Base-by-base conservation (phyloP, 805 yeast genomes). In the Lachancea lanzarotensis region DNA sequence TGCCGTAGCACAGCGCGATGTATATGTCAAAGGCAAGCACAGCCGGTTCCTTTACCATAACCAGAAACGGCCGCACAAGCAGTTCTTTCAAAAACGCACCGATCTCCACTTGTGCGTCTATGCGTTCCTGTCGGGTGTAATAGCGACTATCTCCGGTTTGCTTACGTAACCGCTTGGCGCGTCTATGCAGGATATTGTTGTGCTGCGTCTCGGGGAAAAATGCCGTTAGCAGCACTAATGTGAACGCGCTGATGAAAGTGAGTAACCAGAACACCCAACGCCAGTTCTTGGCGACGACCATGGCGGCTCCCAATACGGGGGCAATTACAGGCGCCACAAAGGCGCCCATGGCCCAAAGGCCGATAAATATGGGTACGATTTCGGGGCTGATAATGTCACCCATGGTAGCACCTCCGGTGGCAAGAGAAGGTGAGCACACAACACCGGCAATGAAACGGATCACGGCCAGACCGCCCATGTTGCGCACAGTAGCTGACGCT, bases 371-470 rank as follows among this genome's bases (percentile, higher is more conserved):
- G 1, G 82, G 77, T 31, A 70, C 57, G 42, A 62, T 63, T 6
- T 76, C 70, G 16, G 67, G 57, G 4, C 57, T 40, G 22, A 73
- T 57, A 37, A 79, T 62, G 56, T 80, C 84, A 29, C 75, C 72
- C 35, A 78, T 57, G 5, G 77, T 66, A 9, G 80, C 84, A 46
- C 78, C 82, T 37, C 81, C 83, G 15, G 79, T 76, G 1, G 80
- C 73, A 43, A 79, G 52, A 17, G 77, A 69, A 2, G 84, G 82
- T 3, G 79, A 70, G 13, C 81, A 74, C 46, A 76, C 70, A 22
- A 79, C 51, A 2, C 85, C 84, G 15, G 73, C 67, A 11, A 80
- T 50, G 46, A 79, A 73, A 41, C 84, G 68, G 37, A 77, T 60
- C 0, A 76, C 69, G 31, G 72, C 65, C 45, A 79, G 60, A 0